Conservation (phyloP, 805 yeast species). For the Hagleromyces aurorensis region DNA sequence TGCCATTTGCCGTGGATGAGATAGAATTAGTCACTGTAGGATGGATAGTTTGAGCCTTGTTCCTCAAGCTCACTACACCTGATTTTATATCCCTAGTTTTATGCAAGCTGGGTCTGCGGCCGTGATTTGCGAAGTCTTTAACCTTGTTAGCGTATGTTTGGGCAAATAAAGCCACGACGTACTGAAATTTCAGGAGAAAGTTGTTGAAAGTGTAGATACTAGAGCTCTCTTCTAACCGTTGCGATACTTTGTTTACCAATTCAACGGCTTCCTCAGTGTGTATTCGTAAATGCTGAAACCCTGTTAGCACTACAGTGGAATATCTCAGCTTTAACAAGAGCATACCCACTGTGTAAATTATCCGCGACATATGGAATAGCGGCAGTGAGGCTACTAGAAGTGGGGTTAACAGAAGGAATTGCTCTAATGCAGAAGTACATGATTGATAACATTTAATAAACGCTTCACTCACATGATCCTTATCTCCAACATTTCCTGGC, state of each 20-base stretch:
- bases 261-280: conserved; percentile 41
- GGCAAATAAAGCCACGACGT: conserved; percentile 49
- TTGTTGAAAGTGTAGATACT: conserved; percentile 38
- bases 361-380: conserved; percentile 45
- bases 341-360: conserved; percentile 61
- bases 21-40: too few relatives aligned
- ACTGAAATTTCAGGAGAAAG: conserved; percentile 44
- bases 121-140: conserved; percentile 15
- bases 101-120: too few relatives aligned
- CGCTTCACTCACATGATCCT: conserved; percentile 32
- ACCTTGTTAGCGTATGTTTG: conserved; percentile 57
- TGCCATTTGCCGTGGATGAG: too few relatives aligned
- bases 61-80: too few relatives aligned
- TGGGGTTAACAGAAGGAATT: conserved; percentile 37
- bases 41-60: too few relatives aligned
- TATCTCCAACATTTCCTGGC: conserved; percentile 12
- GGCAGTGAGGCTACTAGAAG: conserved; percentile 51
- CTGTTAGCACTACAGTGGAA: conserved; percentile 46
- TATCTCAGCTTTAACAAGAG: conserved; percentile 45
- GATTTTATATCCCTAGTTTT: too few relatives aligned
- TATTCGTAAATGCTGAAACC: conserved; percentile 35
- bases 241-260: conserved; percentile 20
- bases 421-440: conserved; percentile 44
- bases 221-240: conserved; percentile 23
- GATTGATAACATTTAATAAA: conserved; percentile 46